Conservation (phyloP, 768 basidiomycete species). For the Lyophyllum atratum region DNA sequence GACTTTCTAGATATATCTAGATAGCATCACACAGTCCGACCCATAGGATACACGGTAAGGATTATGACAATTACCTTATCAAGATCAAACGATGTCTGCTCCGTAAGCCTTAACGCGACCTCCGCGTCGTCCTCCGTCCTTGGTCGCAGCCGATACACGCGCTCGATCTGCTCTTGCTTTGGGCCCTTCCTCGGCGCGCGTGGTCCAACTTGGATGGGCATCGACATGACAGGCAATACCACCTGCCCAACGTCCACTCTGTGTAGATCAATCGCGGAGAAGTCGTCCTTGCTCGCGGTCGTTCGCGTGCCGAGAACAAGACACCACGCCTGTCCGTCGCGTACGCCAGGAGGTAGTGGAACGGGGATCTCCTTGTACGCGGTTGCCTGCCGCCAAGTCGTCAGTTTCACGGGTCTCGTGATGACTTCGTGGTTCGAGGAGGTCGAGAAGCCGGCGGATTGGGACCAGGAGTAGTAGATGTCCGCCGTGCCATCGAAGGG, state of each 20-base stretch:
- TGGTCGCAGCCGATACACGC: conserved; percentile 47
- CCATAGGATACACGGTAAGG: not conserved
- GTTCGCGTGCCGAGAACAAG: conserved; percentile 56
- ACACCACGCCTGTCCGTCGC: conserved; percentile 62
- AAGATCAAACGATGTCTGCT: conserved; percentile 88
- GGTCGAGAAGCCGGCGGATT: conserved; percentile 9
- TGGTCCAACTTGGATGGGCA: conserved; percentile 55
- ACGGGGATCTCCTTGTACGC: conserved; percentile 79
- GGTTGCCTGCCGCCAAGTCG: conserved; percentile 65
- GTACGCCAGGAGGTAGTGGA: conserved; percentile 55
- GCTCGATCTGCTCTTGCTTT: conserved; percentile 72
- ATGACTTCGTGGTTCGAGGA: conserved; percentile 18
- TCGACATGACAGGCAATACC: conserved; percentile 67
- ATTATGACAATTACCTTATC: conserved; percentile 70
- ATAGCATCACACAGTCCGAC: conserved; percentile 22
- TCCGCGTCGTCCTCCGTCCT: conserved; percentile 19
- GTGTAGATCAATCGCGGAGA: conserved; percentile 43
- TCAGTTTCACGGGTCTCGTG: conserved; percentile 61
- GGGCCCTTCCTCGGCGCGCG: conserved; percentile 26
- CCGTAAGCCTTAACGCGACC: conserved; percentile 51
- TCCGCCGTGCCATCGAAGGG: conserved; percentile 54
- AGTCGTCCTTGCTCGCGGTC: conserved; percentile 13
- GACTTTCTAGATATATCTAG: conserved; percentile 71
- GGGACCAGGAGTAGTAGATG: conserved; percentile 71
- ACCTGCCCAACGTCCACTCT: conserved; percentile 38